These are phyloP conservation scores for Prillingera fragicola DNA, from an alignment of 1,284 basidiomycete genomes.

Conservation along the genomic window DNA sequence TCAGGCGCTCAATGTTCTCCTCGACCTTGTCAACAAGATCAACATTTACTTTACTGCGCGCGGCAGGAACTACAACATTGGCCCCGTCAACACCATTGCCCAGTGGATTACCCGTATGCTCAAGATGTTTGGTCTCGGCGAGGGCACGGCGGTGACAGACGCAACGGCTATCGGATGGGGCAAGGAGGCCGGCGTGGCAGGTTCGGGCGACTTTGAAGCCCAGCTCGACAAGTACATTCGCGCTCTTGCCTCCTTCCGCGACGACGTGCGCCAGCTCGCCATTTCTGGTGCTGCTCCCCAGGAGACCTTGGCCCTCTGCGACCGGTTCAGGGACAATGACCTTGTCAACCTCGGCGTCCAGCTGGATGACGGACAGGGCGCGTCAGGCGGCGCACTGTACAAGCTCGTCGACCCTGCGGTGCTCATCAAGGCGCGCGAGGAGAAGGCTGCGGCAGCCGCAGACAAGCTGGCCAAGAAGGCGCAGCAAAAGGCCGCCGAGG, in stretches of 20 bases:
- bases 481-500: conserved; percentile 64
- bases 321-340: conserved; percentile 84
- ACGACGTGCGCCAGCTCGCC: conserved; percentile 76
- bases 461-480: conserved; percentile 80
- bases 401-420: conserved; percentile 83
- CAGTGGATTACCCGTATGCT: conserved; percentile 87
- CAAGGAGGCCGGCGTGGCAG: conserved; percentile 32
- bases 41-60: conserved; percentile 73
- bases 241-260: conserved; percentile 82
- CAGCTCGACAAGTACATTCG: conserved; percentile 85
- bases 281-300: conserved; percentile 63
- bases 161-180: conserved; percentile 52
- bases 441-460: conserved; percentile 71
- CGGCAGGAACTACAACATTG: conserved; percentile 55
- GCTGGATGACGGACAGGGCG: conserved; percentile 81
- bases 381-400: conserved; percentile 89
- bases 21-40: conserved; percentile 78
- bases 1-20: conserved; percentile 66
- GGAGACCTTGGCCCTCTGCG: conserved; percentile 72
- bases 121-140: conserved; percentile 89
- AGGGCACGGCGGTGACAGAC: conserved; percentile 52
- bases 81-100: conserved; percentile 66
- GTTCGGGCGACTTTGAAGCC: conserved; percentile 64
- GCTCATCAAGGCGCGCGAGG: conserved; percentile 77
- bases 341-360: conserved; percentile 89